Evolutionary conservation across 495 filamentous ascomycete species (phyloP).

Genomic region (Penicillium dipodomyicola): DNA sequence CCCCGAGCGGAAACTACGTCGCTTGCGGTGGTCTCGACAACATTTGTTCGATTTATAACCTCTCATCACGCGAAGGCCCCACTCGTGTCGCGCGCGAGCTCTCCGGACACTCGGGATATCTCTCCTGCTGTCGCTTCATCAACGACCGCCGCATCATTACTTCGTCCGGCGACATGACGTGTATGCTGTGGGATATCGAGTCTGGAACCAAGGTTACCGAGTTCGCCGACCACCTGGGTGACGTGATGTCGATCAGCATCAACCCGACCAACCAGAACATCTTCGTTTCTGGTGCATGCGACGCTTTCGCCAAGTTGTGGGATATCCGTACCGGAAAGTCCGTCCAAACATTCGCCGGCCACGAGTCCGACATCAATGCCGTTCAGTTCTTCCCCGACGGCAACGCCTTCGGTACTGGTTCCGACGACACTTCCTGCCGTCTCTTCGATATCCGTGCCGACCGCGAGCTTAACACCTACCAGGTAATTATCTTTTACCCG

Average conservation of each 20-base stretch:
- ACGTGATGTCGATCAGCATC: constrained; percentile 99
- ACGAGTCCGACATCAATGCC: constrained; percentile 98
- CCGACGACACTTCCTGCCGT: constrained; percentile 95
- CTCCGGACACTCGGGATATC: constrained; percentile 94
- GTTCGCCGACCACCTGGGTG: constrained; percentile 96
- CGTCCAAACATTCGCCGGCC: constrained; percentile 95
- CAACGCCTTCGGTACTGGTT: constrained; percentile 97
- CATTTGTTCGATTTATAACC: constrained; percentile 99
- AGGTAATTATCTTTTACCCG: constrained; percentile 54
- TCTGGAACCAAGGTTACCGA: constrained; percentile 96
- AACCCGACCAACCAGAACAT: constrained; percentile 96
- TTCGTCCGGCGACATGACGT: constrained; percentile 99
- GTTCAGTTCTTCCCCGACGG: constrained; percentile 99
- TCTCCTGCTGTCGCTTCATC: constrained; percentile 98
- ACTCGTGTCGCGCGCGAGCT: constrained; percentile 95
- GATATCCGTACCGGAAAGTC: constrained; percentile 98
- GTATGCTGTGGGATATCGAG: constrained; percentile 99
- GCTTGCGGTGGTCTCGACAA: constrained; percentile 98
- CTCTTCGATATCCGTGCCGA: constrained; percentile 98
- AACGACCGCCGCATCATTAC: constrained; percentile 97
- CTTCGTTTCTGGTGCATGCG: constrained; percentile 97
- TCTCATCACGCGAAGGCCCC: constrained; percentile 91
- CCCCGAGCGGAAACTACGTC: constrained; percentile 96
- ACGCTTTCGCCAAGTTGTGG: constrained; percentile 98
- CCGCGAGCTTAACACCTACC: constrained; percentile 92